These are phyloP conservation scores for Wickerhamiella hasegawae DNA, from an alignment of 805 yeast genomes.

Conservation along the genomic window DNA sequence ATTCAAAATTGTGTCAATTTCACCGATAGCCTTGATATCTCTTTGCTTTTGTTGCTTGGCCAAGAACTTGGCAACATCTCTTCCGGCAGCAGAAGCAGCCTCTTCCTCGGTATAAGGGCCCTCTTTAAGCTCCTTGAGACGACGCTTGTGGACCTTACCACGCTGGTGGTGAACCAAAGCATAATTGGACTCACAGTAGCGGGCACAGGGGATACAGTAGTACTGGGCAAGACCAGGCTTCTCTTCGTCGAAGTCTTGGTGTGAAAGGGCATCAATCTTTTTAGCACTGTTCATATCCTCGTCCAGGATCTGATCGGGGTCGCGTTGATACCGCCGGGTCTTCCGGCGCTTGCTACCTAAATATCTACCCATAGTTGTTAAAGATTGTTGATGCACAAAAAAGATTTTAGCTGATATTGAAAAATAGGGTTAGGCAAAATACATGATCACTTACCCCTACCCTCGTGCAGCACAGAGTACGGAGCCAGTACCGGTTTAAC, in stretches of 20 bases:
- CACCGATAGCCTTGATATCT: constrained; percentile 9
- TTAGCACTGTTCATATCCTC: constrained; percentile 53
- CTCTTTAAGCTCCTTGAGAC: constrained; percentile 56
- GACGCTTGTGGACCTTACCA: constrained; percentile 71
- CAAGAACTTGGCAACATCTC: constrained; percentile 50
- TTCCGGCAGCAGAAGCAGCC: constrained; percentile 82
- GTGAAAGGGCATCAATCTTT: constrained; percentile 38
- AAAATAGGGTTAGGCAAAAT: too few species aligned
- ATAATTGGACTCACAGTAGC: constrained; percentile 64
- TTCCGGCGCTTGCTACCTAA: neutral
- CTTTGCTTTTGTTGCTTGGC: constrained; percentile 35
- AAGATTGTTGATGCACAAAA: too few species aligned
- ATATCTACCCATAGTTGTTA: neutral
- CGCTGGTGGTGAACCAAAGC: constrained; percentile 60
- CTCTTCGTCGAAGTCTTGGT: constrained; percentile 77
- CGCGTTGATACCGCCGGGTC: constrained; percentile 45
- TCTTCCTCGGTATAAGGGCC: constrained; percentile 81
- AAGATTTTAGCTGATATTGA: too few species aligned
- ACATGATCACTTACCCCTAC: too few species aligned
- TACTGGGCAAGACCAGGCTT: constrained; percentile 90
- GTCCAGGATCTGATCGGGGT: constrained; percentile 60
- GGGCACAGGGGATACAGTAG: constrained; percentile 89
- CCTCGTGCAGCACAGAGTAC: too few species aligned
- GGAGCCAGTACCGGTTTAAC: too few species aligned
- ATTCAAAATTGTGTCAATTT: constrained; percentile 2